Conservation (phyloP, 2,329 filamentous ascomycete species). For the Cladosporium sphaerospermum region DNA sequence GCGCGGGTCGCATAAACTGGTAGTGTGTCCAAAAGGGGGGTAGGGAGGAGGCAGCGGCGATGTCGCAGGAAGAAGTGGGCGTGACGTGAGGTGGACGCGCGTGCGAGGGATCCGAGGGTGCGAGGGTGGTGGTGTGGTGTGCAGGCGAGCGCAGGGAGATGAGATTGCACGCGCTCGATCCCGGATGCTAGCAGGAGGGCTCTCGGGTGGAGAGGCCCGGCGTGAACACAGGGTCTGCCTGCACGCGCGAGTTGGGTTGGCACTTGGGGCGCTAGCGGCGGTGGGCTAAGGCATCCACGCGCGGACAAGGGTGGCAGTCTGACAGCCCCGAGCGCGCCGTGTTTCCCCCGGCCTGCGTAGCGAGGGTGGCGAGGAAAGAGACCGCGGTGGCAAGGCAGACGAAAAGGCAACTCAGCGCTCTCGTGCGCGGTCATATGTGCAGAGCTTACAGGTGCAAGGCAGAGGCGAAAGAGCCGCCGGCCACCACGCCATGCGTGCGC, state of each 20-base stretch:
- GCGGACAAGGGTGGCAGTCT: neutral
- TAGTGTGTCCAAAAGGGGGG: neutral
- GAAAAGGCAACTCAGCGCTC: no score
- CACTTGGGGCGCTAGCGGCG: neutral
- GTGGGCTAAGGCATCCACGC: neutral
- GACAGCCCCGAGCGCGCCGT: no score
- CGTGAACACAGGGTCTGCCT: neutral
- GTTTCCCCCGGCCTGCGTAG: neutral
- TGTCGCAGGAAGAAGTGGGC: neutral
- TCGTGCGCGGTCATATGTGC: no score
- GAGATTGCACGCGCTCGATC: neutral
- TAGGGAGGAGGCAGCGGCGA: neutral
- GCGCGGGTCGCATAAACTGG: constrained; percentile 10
- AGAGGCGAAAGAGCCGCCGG: no score
- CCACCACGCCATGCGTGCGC: neutral
- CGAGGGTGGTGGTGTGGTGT: constrained; percentile 1
- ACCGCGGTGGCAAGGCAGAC: neutral
- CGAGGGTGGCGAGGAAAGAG: neutral
- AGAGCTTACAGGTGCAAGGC: no score
- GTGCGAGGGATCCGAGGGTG: neutral
- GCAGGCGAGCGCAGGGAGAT: neutral
- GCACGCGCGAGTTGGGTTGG: neutral
- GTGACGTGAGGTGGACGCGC: neutral
- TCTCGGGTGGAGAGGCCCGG: neutral
- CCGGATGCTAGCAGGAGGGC: no score